phyloP scores from a whole-genome alignment of 139 green algal species.

The Coccomyxa sp. region DNA sequence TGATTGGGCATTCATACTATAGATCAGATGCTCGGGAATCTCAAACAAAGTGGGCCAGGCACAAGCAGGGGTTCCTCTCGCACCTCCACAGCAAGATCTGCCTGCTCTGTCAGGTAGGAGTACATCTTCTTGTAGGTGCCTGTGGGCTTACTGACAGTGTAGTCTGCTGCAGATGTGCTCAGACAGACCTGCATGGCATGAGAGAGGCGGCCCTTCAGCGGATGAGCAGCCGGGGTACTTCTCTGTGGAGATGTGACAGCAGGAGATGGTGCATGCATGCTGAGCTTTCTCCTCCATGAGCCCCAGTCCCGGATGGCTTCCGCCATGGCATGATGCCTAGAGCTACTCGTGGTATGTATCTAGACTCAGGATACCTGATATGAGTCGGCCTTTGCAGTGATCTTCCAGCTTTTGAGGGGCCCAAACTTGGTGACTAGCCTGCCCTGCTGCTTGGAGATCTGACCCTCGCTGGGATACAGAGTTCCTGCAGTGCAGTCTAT shows the following conservation, averaged over 20 bases:
- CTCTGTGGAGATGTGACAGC: too few relatives aligned
- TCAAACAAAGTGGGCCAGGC: neutral
- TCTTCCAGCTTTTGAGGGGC: neutral
- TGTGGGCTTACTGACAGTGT: constrained; percentile 34
- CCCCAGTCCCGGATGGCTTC: neutral
- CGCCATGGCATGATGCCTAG: neutral
- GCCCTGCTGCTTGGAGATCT: neutral
- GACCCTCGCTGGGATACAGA: neutral
- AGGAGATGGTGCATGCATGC: too few relatives aligned
- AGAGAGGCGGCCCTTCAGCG: neutral
- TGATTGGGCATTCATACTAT: too few relatives aligned
- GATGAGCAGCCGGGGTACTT: constrained; percentile 3
- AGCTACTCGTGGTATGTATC: too few relatives aligned
- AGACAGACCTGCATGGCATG: constrained; percentile 20
- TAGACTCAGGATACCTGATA: too few relatives aligned
- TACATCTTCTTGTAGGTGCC: constrained; percentile 52
- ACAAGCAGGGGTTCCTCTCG: neutral
- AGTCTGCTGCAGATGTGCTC: constrained; percentile 29
- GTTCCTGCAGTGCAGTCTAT: too few relatives aligned
- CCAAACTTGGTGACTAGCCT: neutral
- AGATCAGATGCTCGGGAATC: too few relatives aligned
- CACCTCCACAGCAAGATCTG: constrained; percentile 39
- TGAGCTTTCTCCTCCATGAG: neutral
- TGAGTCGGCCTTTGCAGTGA: neutral
- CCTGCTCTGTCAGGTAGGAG: constrained; percentile 42